phyloP scores from a whole-genome alignment of 257 asterid genomes.

The Jaltomata sinuosa region DNA sequence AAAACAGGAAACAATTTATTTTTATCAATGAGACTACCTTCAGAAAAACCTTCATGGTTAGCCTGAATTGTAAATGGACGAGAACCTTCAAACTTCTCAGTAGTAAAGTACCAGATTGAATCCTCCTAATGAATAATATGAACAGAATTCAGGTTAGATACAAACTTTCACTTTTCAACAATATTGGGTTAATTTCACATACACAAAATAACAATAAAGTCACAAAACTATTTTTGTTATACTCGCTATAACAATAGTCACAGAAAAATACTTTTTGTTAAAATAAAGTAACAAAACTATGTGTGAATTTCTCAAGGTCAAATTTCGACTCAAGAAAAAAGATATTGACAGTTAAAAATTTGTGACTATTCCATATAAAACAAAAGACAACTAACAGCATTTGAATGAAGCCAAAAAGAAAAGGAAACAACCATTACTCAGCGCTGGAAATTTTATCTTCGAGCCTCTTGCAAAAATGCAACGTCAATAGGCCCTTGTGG shows the following conservation, averaged over 20 bases:
- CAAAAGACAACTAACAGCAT: not conserved
- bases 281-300: not conserved
- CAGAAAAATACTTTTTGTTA: not conserved
- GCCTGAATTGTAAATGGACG: slow-evolving; percentile 72
- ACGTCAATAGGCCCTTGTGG: not conserved
- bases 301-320: not conserved
- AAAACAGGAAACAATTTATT: not conserved
- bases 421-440: not conserved
- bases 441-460: not conserved
- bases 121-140: slow-evolving; percentile 43
- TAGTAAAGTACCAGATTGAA: slow-evolving; percentile 66
- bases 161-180: not conserved
- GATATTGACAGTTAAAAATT: not conserved
- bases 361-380: not conserved
- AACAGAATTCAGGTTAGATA: not conserved
- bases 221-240: not conserved
- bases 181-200: not conserved
- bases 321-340: not conserved
- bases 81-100: slow-evolving; percentile 55
- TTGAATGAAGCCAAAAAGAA: not conserved
- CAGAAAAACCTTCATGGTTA: slow-evolving; percentile 60
- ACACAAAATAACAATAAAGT: not conserved
- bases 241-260: not conserved
- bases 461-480: not conserved
- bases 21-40: slow-evolving; percentile 32